Conservation (phyloP, 352 stramenopile species). For the Globisporangium yorkense region DNA sequence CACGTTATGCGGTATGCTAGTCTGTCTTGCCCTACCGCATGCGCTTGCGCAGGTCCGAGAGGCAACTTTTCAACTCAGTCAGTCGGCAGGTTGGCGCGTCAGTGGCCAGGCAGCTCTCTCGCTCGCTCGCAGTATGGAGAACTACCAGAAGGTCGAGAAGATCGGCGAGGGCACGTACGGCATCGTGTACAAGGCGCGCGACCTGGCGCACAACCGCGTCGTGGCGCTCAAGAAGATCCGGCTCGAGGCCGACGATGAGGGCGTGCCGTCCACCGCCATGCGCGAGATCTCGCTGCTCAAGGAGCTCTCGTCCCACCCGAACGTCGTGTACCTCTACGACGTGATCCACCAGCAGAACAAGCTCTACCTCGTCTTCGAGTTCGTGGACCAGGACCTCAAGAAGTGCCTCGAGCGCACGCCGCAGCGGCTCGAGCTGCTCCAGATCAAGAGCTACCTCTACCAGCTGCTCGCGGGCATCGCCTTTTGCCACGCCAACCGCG, state of each 20-base stretch:
- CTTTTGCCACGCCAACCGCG: constrained; percentile 94
- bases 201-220: constrained; percentile 86
- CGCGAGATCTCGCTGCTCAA: constrained; percentile 99
- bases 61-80: neutral
- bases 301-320: constrained; percentile 93
- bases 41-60: neutral
- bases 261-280: constrained; percentile 97
- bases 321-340: constrained; percentile 89
- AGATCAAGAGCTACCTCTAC: constrained; percentile 85
- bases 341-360: constrained; percentile 85
- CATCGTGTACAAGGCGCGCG: constrained; percentile 95
- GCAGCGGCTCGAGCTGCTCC: constrained; percentile 73
- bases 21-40: neutral
- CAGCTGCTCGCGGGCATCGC: constrained; percentile 81
- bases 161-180: constrained; percentile 95
- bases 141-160: constrained; percentile 84
- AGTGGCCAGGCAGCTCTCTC: neutral
- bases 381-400: constrained; percentile 85
- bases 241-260: constrained; percentile 97
- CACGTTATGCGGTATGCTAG: too few relatives aligned
- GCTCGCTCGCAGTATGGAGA: constrained; percentile 43
- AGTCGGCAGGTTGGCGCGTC: neutral
- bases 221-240: constrained; percentile 95
- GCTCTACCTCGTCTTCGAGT: constrained; percentile 86
- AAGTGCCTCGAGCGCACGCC: constrained; percentile 91